phyloP scores from a whole-genome alignment of 2,329 filamentous ascomycete genomes.

The Penicillium sp. region DNA sequence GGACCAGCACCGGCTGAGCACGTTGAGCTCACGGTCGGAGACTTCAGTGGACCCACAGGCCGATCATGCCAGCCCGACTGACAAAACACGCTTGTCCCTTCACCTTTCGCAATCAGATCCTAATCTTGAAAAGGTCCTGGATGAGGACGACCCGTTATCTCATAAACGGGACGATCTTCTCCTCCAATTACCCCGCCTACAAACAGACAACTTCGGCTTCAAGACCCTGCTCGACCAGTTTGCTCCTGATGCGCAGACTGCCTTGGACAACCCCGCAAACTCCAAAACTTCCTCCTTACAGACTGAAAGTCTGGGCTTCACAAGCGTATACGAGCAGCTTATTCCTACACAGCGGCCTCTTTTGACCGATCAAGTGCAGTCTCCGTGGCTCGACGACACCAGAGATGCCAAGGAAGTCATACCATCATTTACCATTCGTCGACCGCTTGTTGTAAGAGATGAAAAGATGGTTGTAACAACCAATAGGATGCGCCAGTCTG shows the following conservation, averaged over 20 bases:
- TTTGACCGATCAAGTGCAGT: neutral
- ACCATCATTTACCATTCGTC: neutral
- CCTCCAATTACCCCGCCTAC: constrained; percentile 22
- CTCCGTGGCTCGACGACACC: neutral
- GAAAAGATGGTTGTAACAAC: constrained; percentile 28
- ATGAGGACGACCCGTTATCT: constrained; percentile 1
- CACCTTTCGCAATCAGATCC: constrained; percentile 8
- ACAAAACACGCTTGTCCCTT: neutral
- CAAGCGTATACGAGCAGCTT: neutral
- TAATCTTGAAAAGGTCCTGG: constrained; percentile 1
- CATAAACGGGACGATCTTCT: constrained; percentile 14
- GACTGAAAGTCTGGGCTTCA: neutral
- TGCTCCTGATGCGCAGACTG: neutral
- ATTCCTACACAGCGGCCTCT: neutral
- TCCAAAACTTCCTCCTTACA: neutral
- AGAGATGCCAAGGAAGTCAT: constrained; percentile 1
- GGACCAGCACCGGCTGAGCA: constrained; percentile 1
- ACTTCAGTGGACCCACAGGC: constrained; percentile 10
- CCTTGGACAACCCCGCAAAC: neutral
- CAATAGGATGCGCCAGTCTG: constrained; percentile 17
- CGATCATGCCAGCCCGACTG: neutral
- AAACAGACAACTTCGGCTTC: constrained; percentile 14
- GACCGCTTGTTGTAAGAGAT: constrained; percentile 3
- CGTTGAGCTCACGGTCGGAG: constrained; percentile 12
- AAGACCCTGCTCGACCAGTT: constrained; percentile 7